Conservation (phyloP, 2,329 filamentous ascomycete species). For the Alternaria alternata region DNA sequence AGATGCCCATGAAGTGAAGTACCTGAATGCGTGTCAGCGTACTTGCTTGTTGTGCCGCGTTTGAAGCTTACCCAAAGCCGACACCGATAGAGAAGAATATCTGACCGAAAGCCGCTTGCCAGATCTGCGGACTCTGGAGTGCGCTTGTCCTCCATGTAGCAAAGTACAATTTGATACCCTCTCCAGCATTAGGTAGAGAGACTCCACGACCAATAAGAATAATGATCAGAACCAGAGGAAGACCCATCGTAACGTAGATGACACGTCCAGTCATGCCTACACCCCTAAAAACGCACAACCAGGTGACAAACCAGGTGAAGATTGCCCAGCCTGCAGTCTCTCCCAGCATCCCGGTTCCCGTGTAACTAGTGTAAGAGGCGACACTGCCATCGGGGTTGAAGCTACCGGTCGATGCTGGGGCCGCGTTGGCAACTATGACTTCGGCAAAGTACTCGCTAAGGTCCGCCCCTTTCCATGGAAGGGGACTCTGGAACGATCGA, state of each 20-base stretch:
- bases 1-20: conserved; percentile 9
- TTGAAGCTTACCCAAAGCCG: conserved; percentile 56
- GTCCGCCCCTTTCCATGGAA: conserved; percentile 9
- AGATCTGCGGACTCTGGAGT: conserved; percentile 54
- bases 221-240: conserved; percentile 24
- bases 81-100: conserved; percentile 64
- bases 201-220: conserved; percentile 21
- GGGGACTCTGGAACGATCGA: conserved; percentile 9
- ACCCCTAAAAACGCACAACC: conserved; percentile 26
- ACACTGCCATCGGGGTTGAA: conserved; percentile 17
- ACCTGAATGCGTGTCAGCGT: not conserved
- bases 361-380: conserved; percentile 10
- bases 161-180: conserved; percentile 9
- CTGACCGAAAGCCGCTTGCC: conserved; percentile 61
- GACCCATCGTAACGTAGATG: conserved; percentile 34
- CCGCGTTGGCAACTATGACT: conserved; percentile 7
- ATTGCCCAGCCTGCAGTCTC: no score
- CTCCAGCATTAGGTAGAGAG: no score
- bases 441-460: conserved; percentile 3
- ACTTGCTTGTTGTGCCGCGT: not conserved
- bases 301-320: conserved; percentile 16
- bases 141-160: conserved; percentile 15
- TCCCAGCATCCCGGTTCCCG: no score
- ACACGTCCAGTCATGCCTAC: conserved; percentile 29
- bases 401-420: conserved; percentile 1